Evolutionary conservation across 192 early-diverging fungal species (phyloP), one percentile per base, ranked within the genome.

Genomic region (Mortierella antarctica): DNA sequence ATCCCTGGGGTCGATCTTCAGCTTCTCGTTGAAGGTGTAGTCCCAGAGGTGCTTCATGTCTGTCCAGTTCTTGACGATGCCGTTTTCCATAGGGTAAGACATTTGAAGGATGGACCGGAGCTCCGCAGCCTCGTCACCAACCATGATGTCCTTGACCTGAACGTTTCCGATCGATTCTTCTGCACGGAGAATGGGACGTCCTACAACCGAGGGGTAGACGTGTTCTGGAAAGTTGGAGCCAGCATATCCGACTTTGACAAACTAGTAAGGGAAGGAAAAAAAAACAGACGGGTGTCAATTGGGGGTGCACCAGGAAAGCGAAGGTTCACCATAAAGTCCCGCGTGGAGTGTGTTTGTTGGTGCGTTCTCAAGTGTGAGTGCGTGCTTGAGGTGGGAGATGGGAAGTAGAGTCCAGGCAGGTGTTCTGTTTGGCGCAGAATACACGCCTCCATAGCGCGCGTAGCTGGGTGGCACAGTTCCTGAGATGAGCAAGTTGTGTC

Each of bases 41-140:
- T 98, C 92, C 98, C 98, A 99, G 53, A 99, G 90, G 62, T 98
- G 94, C 71, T 91, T 86, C 94, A 95, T 95, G 74, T 99, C 97
- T 54, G 97, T 96, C 97, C 97, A 99, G 88, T 98, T 96, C 70
- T 91, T 86, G 56, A 99, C 92, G 60, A 99, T 95, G 10, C 98
- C 98, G 87, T 99, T 98, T 82, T 99, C 96, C 93, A 99, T 96
- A 15, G 98, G 98, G 80, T 99, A 99, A 46, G 91, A 90, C 92
- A 99, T 96, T 79, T 98, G 92, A 13, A 99, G 89, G 67, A 93
- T 93, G 31, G 90, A 88, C 7, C 98, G 91, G 21, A 96, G 70
- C 31, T 89, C 92, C 12, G 96, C 93, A 18, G 98, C 98, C 75
- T 99, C 97, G 71, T 99, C 97, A 17, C 98, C 98, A 18, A 99